phyloP scores from a whole-genome alignment of 805 yeast species.

The Maudiozyma turicensis region DNA sequence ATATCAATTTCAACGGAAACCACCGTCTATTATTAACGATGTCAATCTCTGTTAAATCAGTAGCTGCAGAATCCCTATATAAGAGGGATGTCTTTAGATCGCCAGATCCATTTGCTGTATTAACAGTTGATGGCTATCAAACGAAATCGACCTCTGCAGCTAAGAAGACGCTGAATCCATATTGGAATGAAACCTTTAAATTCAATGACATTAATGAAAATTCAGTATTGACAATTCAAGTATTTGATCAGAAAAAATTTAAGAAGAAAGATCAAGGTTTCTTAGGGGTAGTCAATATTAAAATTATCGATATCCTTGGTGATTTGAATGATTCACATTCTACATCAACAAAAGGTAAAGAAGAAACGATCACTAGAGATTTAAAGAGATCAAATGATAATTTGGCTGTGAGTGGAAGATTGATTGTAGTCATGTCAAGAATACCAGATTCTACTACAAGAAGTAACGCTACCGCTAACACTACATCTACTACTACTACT shows the following conservation, averaged over 20 bases:
- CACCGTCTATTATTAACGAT: not conserved
- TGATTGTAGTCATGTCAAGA: conserved; percentile 61
- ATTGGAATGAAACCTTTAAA: conserved; percentile 90
- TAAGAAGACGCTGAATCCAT: conserved; percentile 88
- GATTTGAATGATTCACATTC: conserved; percentile 43
- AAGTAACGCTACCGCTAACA: not conserved
- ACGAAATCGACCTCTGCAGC: conserved; percentile 92
- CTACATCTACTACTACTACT: conserved; percentile 4
- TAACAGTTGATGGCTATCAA: conserved; percentile 95
- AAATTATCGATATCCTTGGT: conserved; percentile 67
- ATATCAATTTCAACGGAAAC: too few relatives aligned
- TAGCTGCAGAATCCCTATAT: conserved; percentile 92
- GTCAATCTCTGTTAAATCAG: conserved; percentile 56
- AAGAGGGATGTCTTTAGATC: conserved; percentile 91
- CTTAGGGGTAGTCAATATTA: conserved; percentile 86
- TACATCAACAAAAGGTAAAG: conserved; percentile 31
- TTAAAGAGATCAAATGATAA: conserved; percentile 86
- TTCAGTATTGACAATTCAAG: conserved; percentile 83
- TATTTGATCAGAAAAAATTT: conserved; percentile 94
- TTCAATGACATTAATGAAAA: conserved; percentile 67
- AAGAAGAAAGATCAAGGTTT: conserved; percentile 98
- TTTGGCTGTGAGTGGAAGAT: conserved; percentile 85
- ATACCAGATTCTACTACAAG: conserved; percentile 10
- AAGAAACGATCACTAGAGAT: conserved; percentile 88
- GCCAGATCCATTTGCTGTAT: conserved; percentile 96